These are phyloP conservation scores for Naematelia aurantialba DNA, from an alignment of 768 basidiomycete species.

Conservation along the genomic window DNA sequence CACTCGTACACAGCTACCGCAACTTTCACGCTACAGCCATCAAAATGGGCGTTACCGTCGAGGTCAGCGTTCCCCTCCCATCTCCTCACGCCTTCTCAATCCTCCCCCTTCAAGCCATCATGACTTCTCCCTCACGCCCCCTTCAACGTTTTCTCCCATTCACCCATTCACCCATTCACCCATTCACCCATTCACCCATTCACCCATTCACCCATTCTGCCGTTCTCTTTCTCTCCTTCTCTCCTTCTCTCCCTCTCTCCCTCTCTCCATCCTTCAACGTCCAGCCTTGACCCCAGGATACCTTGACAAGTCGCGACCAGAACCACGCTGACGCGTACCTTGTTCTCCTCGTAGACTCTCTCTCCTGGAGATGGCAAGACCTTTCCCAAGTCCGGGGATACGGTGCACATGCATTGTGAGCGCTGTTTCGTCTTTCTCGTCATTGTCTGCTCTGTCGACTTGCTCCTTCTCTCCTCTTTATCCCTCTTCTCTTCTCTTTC, in stretches of 20 bases:
- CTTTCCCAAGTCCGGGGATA: conserved; percentile 49
- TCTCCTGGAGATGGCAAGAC: conserved; percentile 47
- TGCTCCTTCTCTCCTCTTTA: neutral
- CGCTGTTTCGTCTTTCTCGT: neutral
- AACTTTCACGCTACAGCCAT: conserved; percentile 36
- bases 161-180: too few species aligned
- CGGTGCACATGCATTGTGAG: conserved; percentile 18
- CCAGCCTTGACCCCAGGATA: too few species aligned
- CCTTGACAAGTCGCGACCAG: too few species aligned
- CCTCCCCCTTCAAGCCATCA: too few species aligned
- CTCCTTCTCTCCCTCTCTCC: too few species aligned
- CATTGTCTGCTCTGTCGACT: neutral
- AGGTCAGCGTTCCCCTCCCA: conserved; percentile 24
- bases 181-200: too few species aligned
- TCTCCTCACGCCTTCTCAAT: too few species aligned
- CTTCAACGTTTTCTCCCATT: too few species aligned
- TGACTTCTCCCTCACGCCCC: too few species aligned
- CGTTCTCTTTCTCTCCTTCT: too few species aligned
- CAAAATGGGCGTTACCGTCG: conserved; percentile 49
- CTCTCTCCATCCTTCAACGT: too few species aligned
- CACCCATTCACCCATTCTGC: too few species aligned
- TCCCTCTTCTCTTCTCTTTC: neutral
- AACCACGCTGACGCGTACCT: neutral
- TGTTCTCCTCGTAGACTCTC: conserved; percentile 29
- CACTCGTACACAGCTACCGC: conserved; percentile 12